phyloP scores from a whole-genome alignment of 2,329 filamentous ascomycete species.

The Claviceps sp. region DNA sequence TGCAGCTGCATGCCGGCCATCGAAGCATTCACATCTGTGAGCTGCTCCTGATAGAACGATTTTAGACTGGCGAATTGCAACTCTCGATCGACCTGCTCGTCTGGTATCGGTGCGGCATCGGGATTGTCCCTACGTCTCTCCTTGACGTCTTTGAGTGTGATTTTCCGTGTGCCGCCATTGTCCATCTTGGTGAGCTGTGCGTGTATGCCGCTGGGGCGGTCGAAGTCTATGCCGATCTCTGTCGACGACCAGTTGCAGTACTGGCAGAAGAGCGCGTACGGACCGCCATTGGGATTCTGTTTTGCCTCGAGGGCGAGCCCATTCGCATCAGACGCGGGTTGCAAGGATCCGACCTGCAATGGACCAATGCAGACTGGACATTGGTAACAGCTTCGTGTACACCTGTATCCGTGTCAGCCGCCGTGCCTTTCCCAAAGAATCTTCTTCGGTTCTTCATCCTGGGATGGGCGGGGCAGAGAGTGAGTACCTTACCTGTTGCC shows the following conservation, averaged over 20 bases:
- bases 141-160: slow-evolving; percentile 37
- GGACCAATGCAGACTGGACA: slow-evolving; percentile 81
- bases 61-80: slow-evolving; percentile 63
- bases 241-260: slow-evolving; percentile 90
- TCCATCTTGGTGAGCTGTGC: slow-evolving; percentile 62
- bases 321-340: slow-evolving; percentile 35
- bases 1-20: slow-evolving; percentile 30
- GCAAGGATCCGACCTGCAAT: slow-evolving; percentile 59
- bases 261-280: slow-evolving; percentile 71
- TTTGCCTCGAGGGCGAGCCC: slow-evolving; percentile 29
- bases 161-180: slow-evolving; percentile 40
- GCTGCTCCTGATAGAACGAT: slow-evolving; percentile 69
- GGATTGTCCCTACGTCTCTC: slow-evolving; percentile 36
- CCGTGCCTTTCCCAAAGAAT: neutral
- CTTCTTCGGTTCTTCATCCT: neutral
- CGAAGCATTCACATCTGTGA: slow-evolving; percentile 46
- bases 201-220: slow-evolving; percentile 76
- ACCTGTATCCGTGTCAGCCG: slow-evolving; percentile 36
- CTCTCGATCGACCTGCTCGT: slow-evolving; percentile 44
- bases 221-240: slow-evolving; percentile 82
- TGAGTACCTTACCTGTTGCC: slow-evolving; percentile 59
- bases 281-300: slow-evolving; percentile 25
- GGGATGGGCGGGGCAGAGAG: neutral
- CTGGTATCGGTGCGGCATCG: slow-evolving; percentile 23
- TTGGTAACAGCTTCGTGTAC: slow-evolving; percentile 88